Evolutionary conservation across 1,284 basidiomycete genomes (phyloP).

Genomic region (Termitomyces sp.): DNA sequence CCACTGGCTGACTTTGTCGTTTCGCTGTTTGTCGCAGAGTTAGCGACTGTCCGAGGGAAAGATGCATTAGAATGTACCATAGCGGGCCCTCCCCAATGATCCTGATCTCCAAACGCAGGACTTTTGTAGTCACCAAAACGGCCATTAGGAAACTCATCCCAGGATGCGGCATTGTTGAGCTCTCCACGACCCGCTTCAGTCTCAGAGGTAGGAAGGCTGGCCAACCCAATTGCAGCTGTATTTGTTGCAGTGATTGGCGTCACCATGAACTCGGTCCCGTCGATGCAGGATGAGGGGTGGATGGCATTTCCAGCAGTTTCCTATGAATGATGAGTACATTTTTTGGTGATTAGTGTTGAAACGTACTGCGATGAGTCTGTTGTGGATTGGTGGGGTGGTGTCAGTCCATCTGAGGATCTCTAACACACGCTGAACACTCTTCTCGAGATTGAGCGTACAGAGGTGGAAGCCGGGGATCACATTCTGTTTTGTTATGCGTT

Average conservation of each 20-base stretch:
- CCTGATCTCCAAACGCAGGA: conserved; percentile 86
- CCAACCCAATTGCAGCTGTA: conserved; percentile 47
- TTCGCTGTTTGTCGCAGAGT: conserved; percentile 38
- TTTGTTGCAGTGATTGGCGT: conserved; percentile 59
- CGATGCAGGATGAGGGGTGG: conserved; percentile 25
- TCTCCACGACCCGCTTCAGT: conserved; percentile 64
- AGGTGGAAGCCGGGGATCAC: conserved; percentile 85
- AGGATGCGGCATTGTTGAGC: conserved; percentile 70
- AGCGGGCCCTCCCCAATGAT: conserved; percentile 65
- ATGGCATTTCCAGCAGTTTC: conserved; percentile 31
- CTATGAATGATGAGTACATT: conserved; percentile 25
- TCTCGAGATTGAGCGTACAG: conserved; percentile 96
- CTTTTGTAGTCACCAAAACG: conserved; percentile 98
- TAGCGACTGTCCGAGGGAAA: background rate
- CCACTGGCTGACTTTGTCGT: conserved; percentile 74
- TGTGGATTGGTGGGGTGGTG: conserved; percentile 37
- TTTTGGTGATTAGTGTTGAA: background rate
- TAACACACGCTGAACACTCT: conserved; percentile 87
- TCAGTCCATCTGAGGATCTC: conserved; percentile 72
- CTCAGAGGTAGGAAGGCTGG: conserved; percentile 38
- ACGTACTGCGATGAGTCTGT: conserved; percentile 68
- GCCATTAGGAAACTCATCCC: conserved; percentile 99
- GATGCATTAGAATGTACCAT: conserved; percentile 28
- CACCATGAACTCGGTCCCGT: conserved; percentile 43
- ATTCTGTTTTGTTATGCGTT: conserved; percentile 48